Base-by-base conservation (phyloP, 352 stramenopile genomes). In the Pythium graminicola region DNA sequence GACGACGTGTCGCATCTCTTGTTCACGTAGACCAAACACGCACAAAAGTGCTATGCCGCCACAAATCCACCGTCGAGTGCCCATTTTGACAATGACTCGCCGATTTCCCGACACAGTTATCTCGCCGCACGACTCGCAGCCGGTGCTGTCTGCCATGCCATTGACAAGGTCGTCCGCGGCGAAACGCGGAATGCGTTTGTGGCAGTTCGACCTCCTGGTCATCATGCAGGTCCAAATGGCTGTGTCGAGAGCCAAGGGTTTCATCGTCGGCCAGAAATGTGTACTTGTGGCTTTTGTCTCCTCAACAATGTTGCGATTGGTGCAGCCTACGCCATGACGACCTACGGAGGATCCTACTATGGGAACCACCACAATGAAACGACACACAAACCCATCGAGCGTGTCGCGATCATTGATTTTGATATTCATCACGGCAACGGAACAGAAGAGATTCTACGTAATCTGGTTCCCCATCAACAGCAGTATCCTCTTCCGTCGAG, bases 371-470 rank as follows among this genome's bases (percentile, higher is more conserved):
- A 72, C 19, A 81, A 86, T 26, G 76, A 71, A 23, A 86, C 76
- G 0, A 74, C 86, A 46, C 94, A 75, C 52, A 81, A 80, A 20
- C 88, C 73, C 73, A 95, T 99, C 43, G 75, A 81, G 28, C 95
- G 96, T 52, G 74, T 99, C 28, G 96, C 95, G 1, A 96, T 99
- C 50, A 76, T 99, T 23, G 97, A 99, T 69, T 99, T 98, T 85
- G 97, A 99, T 65, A 97, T 99, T 22, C 96, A 99, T 63, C 96
- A 99, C 60, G 88, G 97, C 28, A 99, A 99, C 72, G 97, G 97
- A 31, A 99, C 96, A 3, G 96, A 99, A 40, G 85, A 95, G 62
- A 50, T 95, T 33, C 69, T 95, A 14, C 78, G 81, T 33, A 82
- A 86, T 36, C 52, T 88, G 19, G 61, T 81, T 11, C 64, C 73